Base-by-base conservation (phyloP, 768 basidiomycete genomes). In the Rhizopogon vinicolor region DNA sequence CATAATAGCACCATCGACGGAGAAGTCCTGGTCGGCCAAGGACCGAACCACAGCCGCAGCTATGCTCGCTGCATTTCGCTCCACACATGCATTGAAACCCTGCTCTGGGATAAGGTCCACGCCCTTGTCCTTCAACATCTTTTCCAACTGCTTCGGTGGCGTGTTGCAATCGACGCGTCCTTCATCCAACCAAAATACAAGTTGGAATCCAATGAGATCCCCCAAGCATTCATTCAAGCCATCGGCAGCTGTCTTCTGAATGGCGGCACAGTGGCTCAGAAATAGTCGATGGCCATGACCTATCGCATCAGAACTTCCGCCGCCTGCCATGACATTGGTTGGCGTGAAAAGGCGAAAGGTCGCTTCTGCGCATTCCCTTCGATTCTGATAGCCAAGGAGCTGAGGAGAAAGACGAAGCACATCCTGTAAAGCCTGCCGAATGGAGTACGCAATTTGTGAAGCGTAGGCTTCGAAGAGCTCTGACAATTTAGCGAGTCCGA, bases 381-480 rank as follows among this genome's bases (percentile, higher is more conserved):
- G 79, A 61, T 85, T 83, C 14, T 70, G 61, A 66, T 87, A 97
- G 0, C 96, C 96, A 25, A 96, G 78, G 4, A 95, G 72, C 49
- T 78, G 78, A 31, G 85, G 84, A 3, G 91, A 86, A 7, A 96
- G 75, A 8, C 71, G 66, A 55, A 87, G 74, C 42, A 87, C 71
- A 58, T 89, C 84, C 13, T 74, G 66, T 10, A 69, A 67, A 5
- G 71, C 72, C 40, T 75, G 65, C 39, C 80, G 75, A 45, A 94
- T 80, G 8, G 90, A 86, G 60, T 74, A 80, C 0, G 89, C 85
- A 50, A 93, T 75, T 60, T 91, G 91, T 7, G 83, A 81, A 1
- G 88, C 86, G 66, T 96, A 93, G 8, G 84, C 78, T 58, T 85
- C 78, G 62, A 92, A 97, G 3, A 98, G 78, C 6, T 77, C 74